Base-by-base conservation (phyloP, 2,329 filamentous ascomycete species). In the Phialocephala sp. region DNA sequence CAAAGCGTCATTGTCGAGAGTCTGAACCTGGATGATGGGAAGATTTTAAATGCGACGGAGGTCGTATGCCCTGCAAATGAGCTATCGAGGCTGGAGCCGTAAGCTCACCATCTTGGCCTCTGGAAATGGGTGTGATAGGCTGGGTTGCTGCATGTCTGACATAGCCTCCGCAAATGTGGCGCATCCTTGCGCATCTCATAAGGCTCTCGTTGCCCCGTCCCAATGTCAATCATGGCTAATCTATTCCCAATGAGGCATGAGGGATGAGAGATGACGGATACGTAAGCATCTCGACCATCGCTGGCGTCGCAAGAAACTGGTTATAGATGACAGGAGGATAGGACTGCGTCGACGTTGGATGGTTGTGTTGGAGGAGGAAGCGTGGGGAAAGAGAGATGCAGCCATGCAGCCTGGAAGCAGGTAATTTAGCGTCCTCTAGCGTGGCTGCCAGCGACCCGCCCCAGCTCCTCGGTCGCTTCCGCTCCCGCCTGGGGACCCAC, bases 51-150 rank as follows among this genome's bases (percentile, higher is more conserved):
- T 54, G 50, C 27, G 50, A n/a, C 35, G 50, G 27, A 1, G 24
- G 50, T 27, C 27, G 45, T 50, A 50, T 54, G 50, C 50, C 32
- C 27, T 22, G 22, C 50, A 54, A 54, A 54, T 54, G 14, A 54
- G 22, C 24, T 9, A 54, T 32, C 50, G 50, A 54, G 27, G 22
- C 27, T 54, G 14, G 50, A 24, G 24, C 45, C 50, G 50, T 32
- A 11, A 54, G 50, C 24, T 54, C 50, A 54, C 32, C 50, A 24
- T 50, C 45, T 50, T 45, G 18, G n/a, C 18, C 9, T 32, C 12
- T 27, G 27, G 27, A 14, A 32, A 4, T 14, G 11, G 50, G 3
- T 54, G 50, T 54, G 50, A 54, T 54, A 54, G 50, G 50, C 50
- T 27, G 6, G 27, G 24, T 4, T 54, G 14, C 22, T 54, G 50